These are phyloP conservation scores for Dendrothele bispora DNA, from an alignment of 768 basidiomycete species.

Conservation along the genomic window DNA sequence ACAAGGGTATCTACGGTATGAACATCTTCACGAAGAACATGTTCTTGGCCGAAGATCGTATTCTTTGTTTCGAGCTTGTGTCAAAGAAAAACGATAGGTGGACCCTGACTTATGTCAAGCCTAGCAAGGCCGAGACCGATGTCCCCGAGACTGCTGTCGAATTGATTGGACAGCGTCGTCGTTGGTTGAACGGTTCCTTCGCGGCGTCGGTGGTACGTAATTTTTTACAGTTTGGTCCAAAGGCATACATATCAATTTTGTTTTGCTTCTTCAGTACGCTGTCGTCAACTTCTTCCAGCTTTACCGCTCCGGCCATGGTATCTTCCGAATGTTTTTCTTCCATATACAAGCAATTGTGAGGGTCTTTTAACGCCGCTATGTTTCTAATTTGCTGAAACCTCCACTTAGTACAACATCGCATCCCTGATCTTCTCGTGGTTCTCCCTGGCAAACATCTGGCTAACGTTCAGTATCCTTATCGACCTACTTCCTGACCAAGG, in stretches of 20 bases:
- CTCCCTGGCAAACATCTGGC: constrained; percentile 87
- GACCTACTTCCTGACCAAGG: constrained; percentile 61
- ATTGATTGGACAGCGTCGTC: constrained; percentile 91
- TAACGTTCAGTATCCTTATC: constrained; percentile 96
- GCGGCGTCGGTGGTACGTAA: constrained; percentile 82
- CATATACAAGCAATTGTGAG: constrained; percentile 88
- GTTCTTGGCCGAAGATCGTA: constrained; percentile 89
- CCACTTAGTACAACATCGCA: constrained; percentile 74
- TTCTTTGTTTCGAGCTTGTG: constrained; percentile 95
- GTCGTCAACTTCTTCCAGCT: constrained; percentile 91
- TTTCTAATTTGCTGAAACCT: background rate
- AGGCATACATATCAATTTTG: background rate
- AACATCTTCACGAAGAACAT: constrained; percentile 96
- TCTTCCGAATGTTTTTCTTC: constrained; percentile 95
- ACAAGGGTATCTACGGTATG: constrained; percentile 96
- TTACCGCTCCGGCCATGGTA: constrained; percentile 83
- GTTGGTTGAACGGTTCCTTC: constrained; percentile 97
- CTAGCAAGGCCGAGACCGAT: constrained; percentile 94
- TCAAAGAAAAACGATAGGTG: constrained; percentile 86
- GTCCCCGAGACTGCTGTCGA: constrained; percentile 93
- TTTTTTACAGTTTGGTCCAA: background rate
- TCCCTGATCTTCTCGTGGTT: constrained; percentile 92
- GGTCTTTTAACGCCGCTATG: constrained; percentile 12
- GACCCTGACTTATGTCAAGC: constrained; percentile 90
- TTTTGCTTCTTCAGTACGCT: constrained; percentile 63